Conservation (phyloP, 2,329 filamentous ascomycete species). For the Knoxdaviesia proteae region DNA sequence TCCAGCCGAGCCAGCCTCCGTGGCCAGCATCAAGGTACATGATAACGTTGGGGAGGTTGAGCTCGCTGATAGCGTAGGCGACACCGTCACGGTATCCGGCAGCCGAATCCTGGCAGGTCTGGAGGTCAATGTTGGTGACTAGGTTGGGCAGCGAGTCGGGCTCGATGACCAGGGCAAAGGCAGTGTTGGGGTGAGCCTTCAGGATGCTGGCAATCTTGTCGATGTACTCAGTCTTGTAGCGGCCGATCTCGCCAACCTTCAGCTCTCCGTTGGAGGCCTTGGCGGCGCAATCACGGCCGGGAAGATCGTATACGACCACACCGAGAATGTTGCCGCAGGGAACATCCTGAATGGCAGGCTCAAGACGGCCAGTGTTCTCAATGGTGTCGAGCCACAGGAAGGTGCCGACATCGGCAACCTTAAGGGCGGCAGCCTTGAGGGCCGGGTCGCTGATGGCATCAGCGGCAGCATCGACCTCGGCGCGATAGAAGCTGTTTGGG, state of each 20-base stretch:
- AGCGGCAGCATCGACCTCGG: constrained; percentile 16
- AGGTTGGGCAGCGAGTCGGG: constrained; percentile 42
- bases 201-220: constrained; percentile 28
- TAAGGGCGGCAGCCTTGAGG: constrained; percentile 11
- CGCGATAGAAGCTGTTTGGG: constrained; percentile 15
- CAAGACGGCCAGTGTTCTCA: constrained; percentile 15
- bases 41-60: constrained; percentile 39
- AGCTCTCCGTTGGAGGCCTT: constrained; percentile 43
- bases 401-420: constrained; percentile 17
- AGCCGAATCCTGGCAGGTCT: constrained; percentile 31
- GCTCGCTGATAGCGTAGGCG: constrained; percentile 30
- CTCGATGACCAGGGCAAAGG: constrained; percentile 24
- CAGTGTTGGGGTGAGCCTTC: constrained; percentile 30
- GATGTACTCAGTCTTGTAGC: constrained; percentile 21
- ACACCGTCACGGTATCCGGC: constrained; percentile 28
- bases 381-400: constrained; percentile 21
- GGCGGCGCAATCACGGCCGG: constrained; percentile 42
- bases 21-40: constrained; percentile 46
- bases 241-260: constrained; percentile 25
- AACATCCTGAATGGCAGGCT: constrained; percentile 14
- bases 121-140: constrained; percentile 34
- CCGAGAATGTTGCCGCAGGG: constrained; percentile 18
- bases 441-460: constrained; percentile 10
- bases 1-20: constrained; percentile 43
- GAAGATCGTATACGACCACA: constrained; percentile 41